Base-by-base conservation (phyloP, 345 rosid genomes). In the Draba incana region DNA sequence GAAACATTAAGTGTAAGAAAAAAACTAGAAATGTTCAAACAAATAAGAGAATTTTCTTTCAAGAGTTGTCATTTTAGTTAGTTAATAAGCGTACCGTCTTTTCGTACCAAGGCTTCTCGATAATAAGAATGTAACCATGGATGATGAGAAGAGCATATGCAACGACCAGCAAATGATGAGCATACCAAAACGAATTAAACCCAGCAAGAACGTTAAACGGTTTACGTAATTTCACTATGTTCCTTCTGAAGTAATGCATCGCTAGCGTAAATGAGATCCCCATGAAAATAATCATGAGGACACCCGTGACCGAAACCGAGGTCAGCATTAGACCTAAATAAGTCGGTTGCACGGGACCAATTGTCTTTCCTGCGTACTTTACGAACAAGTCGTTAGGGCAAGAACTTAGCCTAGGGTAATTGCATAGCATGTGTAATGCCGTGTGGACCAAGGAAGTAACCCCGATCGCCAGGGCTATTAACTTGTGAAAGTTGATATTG, bases 181-280 rank as follows among this genome's bases (percentile, higher is more conserved):
- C 85, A 72, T 88, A 93, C 98, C 98, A 90, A 57, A 93, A 93
- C 48, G 97, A 69, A 81, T 93, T 93, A 74, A 93, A 93, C 6
- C 97, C 97, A 0, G 92, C 92, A 62, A 90, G 72, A n/a, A 69
- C 50, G 66, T 83, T 85, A 66, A 90, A 82, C 2, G 81, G 82
- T 56, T 84, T 82, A 1, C 89, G 91, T 43, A 88, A 74, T 66
- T 84, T 90, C 15, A 93, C 70, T 10, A 82, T 81, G 54, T 84
- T 93, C 75, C 78, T 80, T 52, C 97, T 71, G 48, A 93, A 93
- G 6, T 68, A 77, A 70, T 79, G 88, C 4, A 76, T 83, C 0
- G 96, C 97, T 20, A 90, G 79, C 0, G 87, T 87, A 56, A 85
- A 93, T 6, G 91, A 78, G 37, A 85, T 69, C 0, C 71, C 65